Base-by-base conservation (phyloP, 345 rosid genomes). In the Citrus sp. region DNA sequence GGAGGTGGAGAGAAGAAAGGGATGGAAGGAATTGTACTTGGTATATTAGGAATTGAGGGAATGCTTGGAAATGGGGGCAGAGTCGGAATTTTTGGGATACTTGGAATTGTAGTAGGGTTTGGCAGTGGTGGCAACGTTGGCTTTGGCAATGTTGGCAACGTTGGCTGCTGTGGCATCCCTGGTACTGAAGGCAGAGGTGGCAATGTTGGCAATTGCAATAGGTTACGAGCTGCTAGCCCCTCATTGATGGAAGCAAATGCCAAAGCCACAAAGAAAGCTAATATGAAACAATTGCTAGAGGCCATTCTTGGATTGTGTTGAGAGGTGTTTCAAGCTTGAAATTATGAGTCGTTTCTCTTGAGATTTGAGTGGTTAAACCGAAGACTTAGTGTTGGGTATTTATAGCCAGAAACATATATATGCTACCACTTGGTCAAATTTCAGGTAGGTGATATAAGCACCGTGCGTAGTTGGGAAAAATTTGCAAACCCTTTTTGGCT, bases 1-100 rank as follows among this genome's bases (percentile, higher is more conserved):
- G 84, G 85, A 18, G 84, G 82, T 49, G 86, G 88, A 7, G 85
- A 70, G 71, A 85, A 38, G 75, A 87, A 78, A 2, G 81, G 88
- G 40, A 85, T 55, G 24, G 87, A 60, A n/a, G 88, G 88, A 62
- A 87, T 61, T 46, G 70, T 25, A 21, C 77, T 80, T n/a, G 85
- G 82, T 37, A 84, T 63, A 6, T 79, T 77, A 9, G 86, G 85
- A 30, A 80, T 30, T 38, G 80, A 54, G 1, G 85, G 84, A 14
- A 80, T 60, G 78, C 75, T 82, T 13, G 90, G 83, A 4, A 79
- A 54, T 1, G 83, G 80, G 9, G 86, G 82, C 62, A 77, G 18
- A 7, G 70, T 68, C 1, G 81, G 81, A 18, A 72, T 0, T 6
- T 62, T 64, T 21, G 84, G 84, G 28, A 77, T 18, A 1, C 63